Evolutionary conservation across 441 rosid species (phyloP).

Genomic region (Hura crepitans): DNA sequence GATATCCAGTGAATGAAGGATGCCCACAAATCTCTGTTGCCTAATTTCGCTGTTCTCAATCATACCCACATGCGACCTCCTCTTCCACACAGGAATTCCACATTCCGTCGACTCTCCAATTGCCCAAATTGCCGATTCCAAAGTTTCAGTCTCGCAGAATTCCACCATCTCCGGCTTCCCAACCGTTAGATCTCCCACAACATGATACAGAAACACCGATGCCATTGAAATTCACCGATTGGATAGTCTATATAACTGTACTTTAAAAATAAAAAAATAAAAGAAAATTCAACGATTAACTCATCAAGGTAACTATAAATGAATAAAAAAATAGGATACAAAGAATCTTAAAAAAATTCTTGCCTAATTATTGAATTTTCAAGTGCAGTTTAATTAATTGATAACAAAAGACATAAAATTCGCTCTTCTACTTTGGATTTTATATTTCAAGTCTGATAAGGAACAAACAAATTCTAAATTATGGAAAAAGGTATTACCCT

Average conservation of each 20-base stretch:
- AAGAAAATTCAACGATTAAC: background rate
- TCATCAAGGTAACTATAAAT: background rate
- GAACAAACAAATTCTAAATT: background rate
- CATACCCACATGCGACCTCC: constrained; percentile 42
- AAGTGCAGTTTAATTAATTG: background rate
- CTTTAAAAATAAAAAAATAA: too few species aligned
- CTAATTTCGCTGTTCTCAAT: constrained; percentile 64
- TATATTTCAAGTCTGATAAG: background rate
- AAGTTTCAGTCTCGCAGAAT: constrained; percentile 71
- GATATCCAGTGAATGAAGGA: constrained; percentile 78
- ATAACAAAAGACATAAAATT: background rate
- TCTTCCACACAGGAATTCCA: constrained; percentile 91
- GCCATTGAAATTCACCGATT: constrained; percentile 46
- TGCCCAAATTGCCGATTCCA: constrained; percentile 73
- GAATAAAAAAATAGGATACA: background rate
- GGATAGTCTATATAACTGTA: background rate
- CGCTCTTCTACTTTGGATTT: background rate
- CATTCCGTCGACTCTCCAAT: constrained; percentile 87
- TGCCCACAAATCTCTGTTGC: constrained; percentile 81
- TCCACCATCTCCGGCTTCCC: constrained; percentile 94
- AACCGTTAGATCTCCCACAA: constrained; percentile 95
- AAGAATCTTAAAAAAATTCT: background rate
- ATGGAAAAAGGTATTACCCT: background rate
- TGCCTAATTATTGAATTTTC: constrained; percentile 3
- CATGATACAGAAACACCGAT: constrained; percentile 83